A percentile compares a stretch with the other conserved stretches of the same genome.
These are phyloP conservation scores for Daldinia decipiens DNA, from an alignment of 495 filamentous ascomycete species.

Conservation along the genomic window DNA sequence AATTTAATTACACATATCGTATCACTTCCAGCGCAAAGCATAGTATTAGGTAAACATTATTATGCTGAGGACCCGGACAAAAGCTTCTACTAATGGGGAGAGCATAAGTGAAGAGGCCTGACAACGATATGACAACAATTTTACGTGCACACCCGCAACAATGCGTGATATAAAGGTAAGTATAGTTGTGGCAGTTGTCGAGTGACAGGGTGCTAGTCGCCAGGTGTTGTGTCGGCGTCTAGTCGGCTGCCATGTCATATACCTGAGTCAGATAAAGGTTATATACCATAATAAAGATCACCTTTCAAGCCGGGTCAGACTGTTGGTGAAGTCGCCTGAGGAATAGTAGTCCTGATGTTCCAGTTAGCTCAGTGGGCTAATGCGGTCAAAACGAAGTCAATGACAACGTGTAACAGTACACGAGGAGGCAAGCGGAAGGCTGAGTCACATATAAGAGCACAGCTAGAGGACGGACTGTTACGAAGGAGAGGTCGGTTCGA, in stretches of 20 bases:
- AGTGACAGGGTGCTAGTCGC: not conserved
- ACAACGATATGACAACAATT: no score
- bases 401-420: not conserved
- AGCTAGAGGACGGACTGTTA: not conserved
- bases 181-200: not conserved
- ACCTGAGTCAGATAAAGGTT: not conserved
- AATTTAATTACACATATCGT: not conserved
- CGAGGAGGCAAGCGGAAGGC: not conserved
- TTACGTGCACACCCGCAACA: no score
- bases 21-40: no score
- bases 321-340: not conserved
- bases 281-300: not conserved
- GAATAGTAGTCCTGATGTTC: not conserved
- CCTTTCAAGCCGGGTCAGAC: not conserved
- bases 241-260: not conserved
- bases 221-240: not conserved
- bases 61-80: not conserved
- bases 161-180: no score
- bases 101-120: no score
- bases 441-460: not conserved
- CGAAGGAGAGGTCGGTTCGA: not conserved
- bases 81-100: not conserved
- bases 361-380: not conserved
- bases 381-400: not conserved
- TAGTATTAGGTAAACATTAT: not conserved